Conservation (phyloP, 176 grass and related monocot genomes). For the Typha latifolia region DNA sequence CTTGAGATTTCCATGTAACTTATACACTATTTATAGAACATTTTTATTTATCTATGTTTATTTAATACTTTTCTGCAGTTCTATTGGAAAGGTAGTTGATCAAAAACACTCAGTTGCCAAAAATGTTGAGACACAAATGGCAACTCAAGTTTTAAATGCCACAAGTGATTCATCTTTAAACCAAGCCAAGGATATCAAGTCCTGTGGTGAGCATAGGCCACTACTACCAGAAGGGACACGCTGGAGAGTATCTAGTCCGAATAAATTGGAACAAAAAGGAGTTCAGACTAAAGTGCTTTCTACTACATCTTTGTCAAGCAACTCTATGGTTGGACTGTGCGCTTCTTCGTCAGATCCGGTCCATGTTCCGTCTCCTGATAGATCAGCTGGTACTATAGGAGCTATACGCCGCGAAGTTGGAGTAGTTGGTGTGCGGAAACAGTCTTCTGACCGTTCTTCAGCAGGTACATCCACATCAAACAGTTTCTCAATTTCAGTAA, state of each 20-base stretch:
- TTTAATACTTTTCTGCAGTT: conserved; percentile 48
- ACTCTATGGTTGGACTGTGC: conserved; percentile 35
- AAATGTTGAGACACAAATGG: conserved; percentile 24
- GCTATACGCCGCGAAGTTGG: conserved; percentile 70
- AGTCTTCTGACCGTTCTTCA: conserved; percentile 22
- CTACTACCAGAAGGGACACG: conserved; percentile 12
- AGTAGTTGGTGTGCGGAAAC: conserved; percentile 42
- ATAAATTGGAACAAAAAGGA: conserved; percentile 21
- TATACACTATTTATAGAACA: too few relatives aligned
- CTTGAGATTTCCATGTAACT: too few relatives aligned
- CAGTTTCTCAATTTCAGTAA: conserved; percentile 10
- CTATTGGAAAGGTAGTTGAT: conserved; percentile 33
- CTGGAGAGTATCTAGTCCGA: conserved; percentile 12
- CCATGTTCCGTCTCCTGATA: conserved; percentile 54
- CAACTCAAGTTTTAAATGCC: conserved; percentile 22
- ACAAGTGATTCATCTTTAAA: conserved; percentile 5
- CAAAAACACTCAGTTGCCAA: conserved; percentile 17
- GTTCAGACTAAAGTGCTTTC: conserved; percentile 13
- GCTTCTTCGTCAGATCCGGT: conserved; percentile 74
- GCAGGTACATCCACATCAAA: conserved; percentile 32
- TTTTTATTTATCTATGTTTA: conserved; percentile 7
- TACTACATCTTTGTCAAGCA: conserved; percentile 23
- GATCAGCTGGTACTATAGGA: conserved; percentile 46
- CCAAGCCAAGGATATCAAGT: conserved; percentile 26
- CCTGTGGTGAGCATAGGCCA: conserved; percentile 18